phyloP scores from a whole-genome alignment of 257 asterid species.

The Mentha longifolia region DNA sequence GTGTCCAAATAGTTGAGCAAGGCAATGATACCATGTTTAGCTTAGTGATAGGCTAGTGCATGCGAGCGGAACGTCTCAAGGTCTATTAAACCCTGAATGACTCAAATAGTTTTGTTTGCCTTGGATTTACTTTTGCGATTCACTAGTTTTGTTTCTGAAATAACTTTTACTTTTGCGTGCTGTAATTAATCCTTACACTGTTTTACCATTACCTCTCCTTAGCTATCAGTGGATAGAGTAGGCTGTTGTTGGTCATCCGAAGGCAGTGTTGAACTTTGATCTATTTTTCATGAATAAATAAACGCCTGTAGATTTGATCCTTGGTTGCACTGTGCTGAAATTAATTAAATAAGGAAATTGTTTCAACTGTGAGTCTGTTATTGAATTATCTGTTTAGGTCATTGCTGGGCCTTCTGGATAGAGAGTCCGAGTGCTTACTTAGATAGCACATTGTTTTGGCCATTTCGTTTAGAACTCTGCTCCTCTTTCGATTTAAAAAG shows the following conservation, averaged over 20 bases:
- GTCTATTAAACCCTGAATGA: not conserved
- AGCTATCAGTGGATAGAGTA: not conserved
- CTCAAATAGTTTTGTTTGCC: not conserved
- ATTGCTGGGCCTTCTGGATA: too few species aligned
- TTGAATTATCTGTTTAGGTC: too few species aligned
- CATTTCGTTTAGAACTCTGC: not conserved
- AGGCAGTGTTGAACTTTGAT: too few species aligned
- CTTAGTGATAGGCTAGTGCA: not conserved
- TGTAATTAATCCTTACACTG: not conserved
- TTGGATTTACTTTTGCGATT: conserved; percentile 4
- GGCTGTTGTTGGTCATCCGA: not conserved
- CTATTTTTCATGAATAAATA: too few species aligned
- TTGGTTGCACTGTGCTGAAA: too few species aligned
- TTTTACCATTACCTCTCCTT: not conserved
- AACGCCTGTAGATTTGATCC: too few species aligned
- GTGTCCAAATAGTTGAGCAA: not conserved
- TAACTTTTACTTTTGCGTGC: too few species aligned
- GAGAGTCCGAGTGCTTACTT: not conserved
- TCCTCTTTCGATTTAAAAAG: not conserved
- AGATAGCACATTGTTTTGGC: not conserved
- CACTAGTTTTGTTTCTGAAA: not conserved
- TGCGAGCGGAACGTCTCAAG: not conserved
- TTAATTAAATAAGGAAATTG: too few species aligned
- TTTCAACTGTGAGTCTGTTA: too few species aligned
- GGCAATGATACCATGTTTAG: not conserved